Evolutionary conservation across 2,329 filamentous ascomycete genomes (phyloP), one percentile per base, ranked within the genome.

Genomic region (Ilyonectria sp.): DNA sequence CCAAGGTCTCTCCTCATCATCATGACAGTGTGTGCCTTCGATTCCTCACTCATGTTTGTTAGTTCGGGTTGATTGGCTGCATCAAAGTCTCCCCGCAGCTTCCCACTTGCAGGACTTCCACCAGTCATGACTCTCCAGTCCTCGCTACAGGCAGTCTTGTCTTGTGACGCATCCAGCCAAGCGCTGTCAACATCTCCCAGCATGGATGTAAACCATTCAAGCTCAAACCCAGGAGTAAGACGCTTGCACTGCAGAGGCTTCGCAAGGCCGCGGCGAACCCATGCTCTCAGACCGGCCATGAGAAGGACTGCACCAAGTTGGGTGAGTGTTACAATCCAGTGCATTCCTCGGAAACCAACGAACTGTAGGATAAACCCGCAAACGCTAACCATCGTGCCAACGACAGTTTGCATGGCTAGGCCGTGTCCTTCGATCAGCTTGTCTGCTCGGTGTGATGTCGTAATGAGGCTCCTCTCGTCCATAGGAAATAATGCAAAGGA

Each of bases 281-380:
- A 67, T 4, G 74, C 72, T 37, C 78, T 69, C 6, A 76, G 13
- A 17, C 46, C 26, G 8, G 69, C 71, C 77, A 79, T 79, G 2
- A 75, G 3, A 6, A 74, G 0, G 1, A 69, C 73, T 8, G 66
- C 70, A 1, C 19, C 71, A 29, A 80, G 75, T 33, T 79, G 76
- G 5, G 60, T 60, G 15, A 78, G 37, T 2, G 74, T 60, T 1
- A 65, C 71, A 1, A 72, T 73, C 70, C 70, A 77, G 49, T 77
- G 68, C 70, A 76, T 71, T 3, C 62, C 72, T 3, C 76, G 70
- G n/a, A 77, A 54, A 3, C 77, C 78, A n/a, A 74, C 60, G 26
- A 79, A 79, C 46, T 79, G 78, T 0, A 70, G 40, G 13, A 79
- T 35, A 53, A 76, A 80, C 2, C 78, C 78, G 7, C 52, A 37